phyloP scores from a whole-genome alignment of 176 grass and related monocot genomes.

The Poa annua region DNA sequence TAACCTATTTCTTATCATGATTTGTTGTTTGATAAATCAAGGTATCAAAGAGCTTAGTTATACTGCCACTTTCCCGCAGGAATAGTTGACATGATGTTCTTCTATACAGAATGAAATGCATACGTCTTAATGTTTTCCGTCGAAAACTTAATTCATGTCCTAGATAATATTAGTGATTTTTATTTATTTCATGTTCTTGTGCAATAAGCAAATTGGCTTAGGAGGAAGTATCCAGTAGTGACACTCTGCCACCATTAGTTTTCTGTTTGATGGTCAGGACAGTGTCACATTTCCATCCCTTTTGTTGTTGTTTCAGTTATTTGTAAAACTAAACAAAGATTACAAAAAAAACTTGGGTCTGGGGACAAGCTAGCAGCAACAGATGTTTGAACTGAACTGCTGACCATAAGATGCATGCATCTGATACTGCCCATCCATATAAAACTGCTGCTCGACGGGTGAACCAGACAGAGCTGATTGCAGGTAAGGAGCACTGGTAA shows the following conservation, averaged over 20 bases:
- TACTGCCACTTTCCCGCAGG: not conserved
- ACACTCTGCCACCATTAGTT: not conserved
- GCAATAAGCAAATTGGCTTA: not conserved
- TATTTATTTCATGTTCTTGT: not conserved
- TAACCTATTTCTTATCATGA: not conserved
- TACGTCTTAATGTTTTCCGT: not conserved
- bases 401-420: constrained; percentile 38
- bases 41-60: not conserved
- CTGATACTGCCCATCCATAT: constrained; percentile 35
- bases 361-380: not conserved
- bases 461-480: constrained; percentile 39
- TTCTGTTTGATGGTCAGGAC: not conserved
- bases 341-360: constrained; percentile 1
- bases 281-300: constrained; percentile 5
- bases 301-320: not conserved
- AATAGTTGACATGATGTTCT: not conserved
- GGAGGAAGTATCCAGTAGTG: not conserved
- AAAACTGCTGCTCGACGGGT: constrained; percentile 38
- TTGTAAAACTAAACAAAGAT: not conserved
- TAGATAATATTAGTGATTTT: not conserved
- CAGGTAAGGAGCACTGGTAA: constrained; percentile 34
- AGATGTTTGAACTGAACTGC: constrained; percentile 47
- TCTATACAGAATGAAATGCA: not conserved
- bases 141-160: not conserved
- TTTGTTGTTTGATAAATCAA: constrained; percentile 5